Percentiles rank a stretch among this genome's conserved stretches.
Evolutionary conservation across 148 eudicot genomes (phyloP).

Genomic region (Rhododendron vialii): DNA sequence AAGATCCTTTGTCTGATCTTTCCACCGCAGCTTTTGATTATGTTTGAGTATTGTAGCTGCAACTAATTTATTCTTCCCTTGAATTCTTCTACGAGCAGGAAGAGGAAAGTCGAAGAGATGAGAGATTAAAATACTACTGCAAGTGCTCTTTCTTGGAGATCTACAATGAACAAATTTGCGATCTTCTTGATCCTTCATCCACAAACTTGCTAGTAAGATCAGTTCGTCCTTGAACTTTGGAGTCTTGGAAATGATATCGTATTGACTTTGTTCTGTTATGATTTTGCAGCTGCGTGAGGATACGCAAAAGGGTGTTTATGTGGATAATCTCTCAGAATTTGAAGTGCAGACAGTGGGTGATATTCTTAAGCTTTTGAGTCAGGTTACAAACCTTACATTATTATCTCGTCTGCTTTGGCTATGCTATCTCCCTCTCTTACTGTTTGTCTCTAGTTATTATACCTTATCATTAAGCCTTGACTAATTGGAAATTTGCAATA

Average conservation of each 20-base stretch:
- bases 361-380: conserved; percentile 73
- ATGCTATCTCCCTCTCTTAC: neutral
- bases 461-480: conserved; percentile 10
- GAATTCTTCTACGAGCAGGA: conserved; percentile 43
- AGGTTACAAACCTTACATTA: conserved; percentile 38
- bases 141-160: conserved; percentile 97
- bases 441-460: neutral
- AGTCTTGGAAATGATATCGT: neutral
- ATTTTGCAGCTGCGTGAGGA: conserved; percentile 78
- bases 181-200: conserved; percentile 94
- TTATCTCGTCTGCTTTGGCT: neutral
- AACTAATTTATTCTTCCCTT: conserved; percentile 2
- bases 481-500: conserved; percentile 23
- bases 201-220: conserved; percentile 78
- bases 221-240: neutral
- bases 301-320: conserved; percentile 84
- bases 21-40: conserved; percentile 4
- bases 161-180: conserved; percentile 91
- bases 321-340: conserved; percentile 92
- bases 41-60: neutral
- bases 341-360: conserved; percentile 88
- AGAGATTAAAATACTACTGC: conserved; percentile 75
- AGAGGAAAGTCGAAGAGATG: conserved; percentile 94
- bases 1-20: conserved; percentile 4
- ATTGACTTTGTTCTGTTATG: conserved; percentile 1